Conservation (phyloP, 345 rosid species). For the Populus alba region DNA sequence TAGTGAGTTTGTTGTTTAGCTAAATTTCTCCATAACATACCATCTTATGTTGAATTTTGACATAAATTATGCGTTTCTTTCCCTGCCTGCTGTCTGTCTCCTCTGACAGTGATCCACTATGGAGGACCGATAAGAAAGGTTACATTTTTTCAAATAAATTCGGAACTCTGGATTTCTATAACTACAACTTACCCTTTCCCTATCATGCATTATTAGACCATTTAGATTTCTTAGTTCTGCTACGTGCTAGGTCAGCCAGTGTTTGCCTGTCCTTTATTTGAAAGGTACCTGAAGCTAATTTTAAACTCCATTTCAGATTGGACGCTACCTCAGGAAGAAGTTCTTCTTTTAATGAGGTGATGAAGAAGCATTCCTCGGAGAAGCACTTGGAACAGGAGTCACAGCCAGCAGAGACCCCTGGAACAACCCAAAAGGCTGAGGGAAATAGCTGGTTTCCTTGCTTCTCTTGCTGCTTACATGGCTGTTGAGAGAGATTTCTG, state of each 20-base stretch:
- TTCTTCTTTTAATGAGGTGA: constrained; percentile 9
- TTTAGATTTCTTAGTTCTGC: background rate
- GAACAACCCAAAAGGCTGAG: constrained; percentile 15
- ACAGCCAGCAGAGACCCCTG: constrained; percentile 6
- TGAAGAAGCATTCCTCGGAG: constrained; percentile 5
- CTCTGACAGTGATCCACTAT: too few relatives aligned
- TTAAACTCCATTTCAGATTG: constrained; percentile 31
- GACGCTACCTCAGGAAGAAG: constrained; percentile 22
- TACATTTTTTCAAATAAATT: background rate
- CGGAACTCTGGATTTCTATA: background rate
- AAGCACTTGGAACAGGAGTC: background rate
- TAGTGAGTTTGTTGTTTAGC: too few relatives aligned
- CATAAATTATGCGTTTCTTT: background rate
- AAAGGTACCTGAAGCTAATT: background rate
- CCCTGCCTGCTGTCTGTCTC: too few relatives aligned
- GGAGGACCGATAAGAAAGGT: background rate
- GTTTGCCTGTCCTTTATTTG: background rate
- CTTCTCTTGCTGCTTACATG: constrained; percentile 46
- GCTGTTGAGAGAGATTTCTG: constrained; percentile 5
- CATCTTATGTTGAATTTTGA: too few relatives aligned
- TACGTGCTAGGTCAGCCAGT: background rate
- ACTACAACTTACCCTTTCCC: background rate
- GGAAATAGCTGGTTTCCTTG: constrained; percentile 48
- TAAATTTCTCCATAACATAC: too few relatives aligned
- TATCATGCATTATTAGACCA: background rate